These are phyloP conservation scores for Hericium rajendrae DNA, from an alignment of 768 basidiomycete species.

Conservation along the genomic window DNA sequence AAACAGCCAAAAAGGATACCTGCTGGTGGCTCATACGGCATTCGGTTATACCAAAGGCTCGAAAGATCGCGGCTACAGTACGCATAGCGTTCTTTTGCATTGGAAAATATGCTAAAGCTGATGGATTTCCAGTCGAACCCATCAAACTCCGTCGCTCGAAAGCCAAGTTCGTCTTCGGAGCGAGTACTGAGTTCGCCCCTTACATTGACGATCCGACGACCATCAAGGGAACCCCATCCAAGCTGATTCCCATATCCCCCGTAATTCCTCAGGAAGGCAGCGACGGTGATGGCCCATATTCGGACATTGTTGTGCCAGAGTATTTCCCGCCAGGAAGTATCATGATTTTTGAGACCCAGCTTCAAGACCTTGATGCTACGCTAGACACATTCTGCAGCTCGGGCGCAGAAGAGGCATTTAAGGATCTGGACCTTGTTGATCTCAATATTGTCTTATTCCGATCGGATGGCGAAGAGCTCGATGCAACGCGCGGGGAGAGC, in stretches of 20 bases:
- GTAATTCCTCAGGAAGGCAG: constrained; percentile 50
- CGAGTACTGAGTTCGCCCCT: constrained; percentile 57
- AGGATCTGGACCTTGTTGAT: constrained; percentile 70
- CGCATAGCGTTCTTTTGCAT: constrained; percentile 15
- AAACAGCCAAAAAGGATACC: constrained; percentile 79
- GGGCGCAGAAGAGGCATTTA: constrained; percentile 66
- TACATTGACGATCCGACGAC: constrained; percentile 39
- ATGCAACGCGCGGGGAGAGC: constrained; percentile 72
- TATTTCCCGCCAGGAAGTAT: constrained; percentile 93
- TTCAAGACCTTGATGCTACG: constrained; percentile 58
- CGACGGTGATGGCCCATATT: constrained; percentile 60
- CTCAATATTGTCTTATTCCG: constrained; percentile 84
- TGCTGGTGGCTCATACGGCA: constrained; percentile 87
- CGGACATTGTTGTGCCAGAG: constrained; percentile 78
- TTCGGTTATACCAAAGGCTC: constrained; percentile 60
- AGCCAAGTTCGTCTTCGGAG: constrained; percentile 75
- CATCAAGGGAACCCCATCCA: constrained; percentile 65
- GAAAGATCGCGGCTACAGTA: constrained; percentile 75
- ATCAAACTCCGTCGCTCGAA: constrained; percentile 75
- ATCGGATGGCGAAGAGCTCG: constrained; percentile 84
- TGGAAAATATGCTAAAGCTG: background rate
- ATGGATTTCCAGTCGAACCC: constrained; percentile 51
- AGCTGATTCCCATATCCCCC: constrained; percentile 51
- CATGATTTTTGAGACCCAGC: constrained; percentile 84
- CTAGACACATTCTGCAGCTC: constrained; percentile 69